Conservation (phyloP, 2,329 filamentous ascomycete species). For the Geosmithia flava region DNA sequence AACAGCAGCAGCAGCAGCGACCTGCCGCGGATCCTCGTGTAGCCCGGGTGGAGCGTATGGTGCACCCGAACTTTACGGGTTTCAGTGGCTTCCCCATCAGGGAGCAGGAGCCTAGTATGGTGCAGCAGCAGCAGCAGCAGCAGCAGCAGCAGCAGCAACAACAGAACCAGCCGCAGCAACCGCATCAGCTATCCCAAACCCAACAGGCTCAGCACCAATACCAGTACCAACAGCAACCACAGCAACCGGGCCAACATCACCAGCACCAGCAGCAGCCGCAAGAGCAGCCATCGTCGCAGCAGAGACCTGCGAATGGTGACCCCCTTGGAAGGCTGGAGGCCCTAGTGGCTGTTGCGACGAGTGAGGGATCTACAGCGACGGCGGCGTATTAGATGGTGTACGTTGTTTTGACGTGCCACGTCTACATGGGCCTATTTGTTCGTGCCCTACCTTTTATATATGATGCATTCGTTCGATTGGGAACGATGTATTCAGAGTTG, state of each 20-base stretch:
- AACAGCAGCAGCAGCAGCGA: slow-evolving; percentile 1
- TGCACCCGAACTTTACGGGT: slow-evolving; percentile 41
- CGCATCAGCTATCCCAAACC: slow-evolving; percentile 7
- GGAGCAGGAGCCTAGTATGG: slow-evolving; percentile 10
- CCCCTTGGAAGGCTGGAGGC: slow-evolving; percentile 26
- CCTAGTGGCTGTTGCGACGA: slow-evolving; percentile 30
- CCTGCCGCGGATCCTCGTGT: slow-evolving; percentile 17
- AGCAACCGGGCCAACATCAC: neutral
- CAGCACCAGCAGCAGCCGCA: slow-evolving; percentile 2
- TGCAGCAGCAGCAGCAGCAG: slow-evolving; percentile 7
- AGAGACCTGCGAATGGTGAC: slow-evolving; percentile 8
- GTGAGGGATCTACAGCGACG: slow-evolving; percentile 27
- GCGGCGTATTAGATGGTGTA: slow-evolving; percentile 9
- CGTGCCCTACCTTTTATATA: neutral
- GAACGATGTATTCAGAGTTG: neutral
- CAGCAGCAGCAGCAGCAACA: slow-evolving; percentile 11
- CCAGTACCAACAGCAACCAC: slow-evolving; percentile 11
- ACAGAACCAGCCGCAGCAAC: slow-evolving; percentile 10
- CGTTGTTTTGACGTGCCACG: no score
- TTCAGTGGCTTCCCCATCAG: slow-evolving; percentile 37
- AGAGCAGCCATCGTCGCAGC: neutral
- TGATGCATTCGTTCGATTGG: neutral
- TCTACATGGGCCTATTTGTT: neutral
- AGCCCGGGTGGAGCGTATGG: slow-evolving; percentile 41
- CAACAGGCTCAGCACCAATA: slow-evolving; percentile 7